Base-by-base conservation (phyloP, 2,329 filamentous ascomycete species). In the Ophiostoma quercus region DNA sequence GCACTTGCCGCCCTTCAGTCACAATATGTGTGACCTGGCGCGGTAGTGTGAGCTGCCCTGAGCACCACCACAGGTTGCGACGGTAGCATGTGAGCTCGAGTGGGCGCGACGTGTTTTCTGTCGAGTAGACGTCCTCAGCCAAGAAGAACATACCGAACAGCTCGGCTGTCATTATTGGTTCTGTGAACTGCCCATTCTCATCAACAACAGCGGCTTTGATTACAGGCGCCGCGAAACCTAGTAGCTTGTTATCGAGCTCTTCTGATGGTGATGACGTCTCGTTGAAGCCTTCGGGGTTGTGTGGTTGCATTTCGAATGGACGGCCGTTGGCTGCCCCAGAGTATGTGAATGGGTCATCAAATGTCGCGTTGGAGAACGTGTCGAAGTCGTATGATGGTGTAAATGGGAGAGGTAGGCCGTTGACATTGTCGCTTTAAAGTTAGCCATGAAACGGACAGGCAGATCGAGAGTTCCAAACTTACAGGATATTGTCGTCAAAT, bases 1-100 rank as follows among this genome's bases (percentile, higher is more conserved):
- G 89, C 29, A 92, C 86, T 68, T 92, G 89, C 57, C 89, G 90
- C 66, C 92, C 90, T 16, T 94, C 94, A 73, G 85, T 82, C 69
- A 87, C 77, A 76, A 93, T 84, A 71, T 91, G 87, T 66, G 92
- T 84, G 57, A 89, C 87, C 67, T 90, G 85, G 29, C 86, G 81
- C n/a, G 93, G 92, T 62, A 97, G 79, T 0, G 88, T 92, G 69
- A 98, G 87, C 68, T 91, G 91, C 47, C 94, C 94, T 0, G 92
- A 94, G 74, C 96, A 96, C 80, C 97, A 94, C 84, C 96, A 98
- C 66, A 98, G 83, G 76, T 98, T 98, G 67, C 94, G 87, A 62
- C 94, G 89, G 78, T 98, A 98, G 83, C 94, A 98, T 0, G 94
- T 98, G 77, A 98, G 81, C 80, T 98, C 94, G 67, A 90, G 84